Percentiles rank a stretch among this genome's conserved stretches.
Evolutionary conservation across 1,284 basidiomycete species (phyloP).

Genomic region (Puccinia coronata): DNA sequence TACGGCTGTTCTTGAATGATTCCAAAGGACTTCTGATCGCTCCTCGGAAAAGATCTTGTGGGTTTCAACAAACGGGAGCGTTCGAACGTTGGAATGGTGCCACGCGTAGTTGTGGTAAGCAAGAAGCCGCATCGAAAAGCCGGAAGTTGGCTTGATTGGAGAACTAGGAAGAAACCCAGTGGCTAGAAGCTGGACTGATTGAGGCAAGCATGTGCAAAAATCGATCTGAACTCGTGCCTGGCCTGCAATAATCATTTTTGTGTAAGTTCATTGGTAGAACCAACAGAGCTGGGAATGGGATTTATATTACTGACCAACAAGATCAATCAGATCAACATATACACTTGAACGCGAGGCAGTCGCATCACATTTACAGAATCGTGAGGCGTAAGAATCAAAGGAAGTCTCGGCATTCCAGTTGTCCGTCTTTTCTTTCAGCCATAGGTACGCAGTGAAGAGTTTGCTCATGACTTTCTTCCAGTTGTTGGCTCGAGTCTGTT

Average conservation of each 20-base stretch:
- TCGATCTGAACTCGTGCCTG: not conserved
- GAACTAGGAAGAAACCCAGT: not conserved
- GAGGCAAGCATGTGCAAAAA: not conserved
- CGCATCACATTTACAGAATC: not conserved
- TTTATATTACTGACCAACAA: not conserved
- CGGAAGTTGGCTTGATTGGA: not conserved
- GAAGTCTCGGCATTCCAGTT: not conserved
- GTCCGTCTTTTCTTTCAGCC: not conserved
- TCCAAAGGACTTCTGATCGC: not conserved
- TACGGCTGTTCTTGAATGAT: not conserved
- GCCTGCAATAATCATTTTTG: too few relatives aligned
- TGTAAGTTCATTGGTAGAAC: too few relatives aligned
- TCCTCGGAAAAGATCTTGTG: not conserved
- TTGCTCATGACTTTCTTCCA: not conserved
- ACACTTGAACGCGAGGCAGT: not conserved
- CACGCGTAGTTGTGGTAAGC: too few relatives aligned
- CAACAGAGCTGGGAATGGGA: too few relatives aligned
- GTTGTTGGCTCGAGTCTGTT: not conserved
- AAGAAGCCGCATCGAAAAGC: not conserved
- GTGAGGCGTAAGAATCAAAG: not conserved
- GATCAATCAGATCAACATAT: not conserved
- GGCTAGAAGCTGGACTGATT: not conserved
- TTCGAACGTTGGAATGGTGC: not conserved
- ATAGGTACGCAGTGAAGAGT: not conserved
- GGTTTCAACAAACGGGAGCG: not conserved